Base-by-base conservation (phyloP, 345 rosid genomes). In the Eucalyptus erythrocorys region DNA sequence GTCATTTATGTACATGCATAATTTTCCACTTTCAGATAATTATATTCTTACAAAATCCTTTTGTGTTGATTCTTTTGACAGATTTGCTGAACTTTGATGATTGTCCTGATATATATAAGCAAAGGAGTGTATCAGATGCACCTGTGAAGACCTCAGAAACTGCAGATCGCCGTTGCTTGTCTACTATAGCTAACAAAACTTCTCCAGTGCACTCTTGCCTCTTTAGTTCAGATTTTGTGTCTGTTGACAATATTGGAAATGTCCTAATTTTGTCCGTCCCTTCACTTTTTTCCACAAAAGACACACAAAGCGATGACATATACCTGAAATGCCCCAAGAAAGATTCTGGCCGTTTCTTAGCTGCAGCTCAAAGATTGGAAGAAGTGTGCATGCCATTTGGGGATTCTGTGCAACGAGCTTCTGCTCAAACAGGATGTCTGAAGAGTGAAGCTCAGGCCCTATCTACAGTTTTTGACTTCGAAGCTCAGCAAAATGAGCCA, bases 231-330 rank as follows among this genome's bases (percentile, higher is more conserved):
- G 98, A 96, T 87, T 95, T 92, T 88, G 93, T 93, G 66, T 92
- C 97, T 10, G 94, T 97, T 89, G 96, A 95, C 94, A 89, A 91
- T 90, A 90, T 91, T 64, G 98, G 99, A 90, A 93, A 94, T 86
- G 97, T 97, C 92, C 87, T 88, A 30, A 92, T 95, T 88, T 55
- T 92, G 86, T 94, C 95, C 10, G 94, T 94, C 89, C 99, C 98
- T 88, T 89, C 90, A 59, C 90, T 94, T 85, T 89, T 91, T 80
- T 86, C 59, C 87, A 85, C 91, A 79, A 90, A 91, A 53, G 86
- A 50, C 87, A 87, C 86, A 53, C 47, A 30, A 82, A 90, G 87
- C 59, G 87, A 34, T 87, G 81, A 89, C 57, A 85, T 49, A 88
- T 71, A 61, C 85, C 76, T 27, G 84, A 87, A 91, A 87, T 88